These are phyloP conservation scores for Alloascoidea africana DNA, from an alignment of 805 yeast genomes.

Conservation along the genomic window DNA sequence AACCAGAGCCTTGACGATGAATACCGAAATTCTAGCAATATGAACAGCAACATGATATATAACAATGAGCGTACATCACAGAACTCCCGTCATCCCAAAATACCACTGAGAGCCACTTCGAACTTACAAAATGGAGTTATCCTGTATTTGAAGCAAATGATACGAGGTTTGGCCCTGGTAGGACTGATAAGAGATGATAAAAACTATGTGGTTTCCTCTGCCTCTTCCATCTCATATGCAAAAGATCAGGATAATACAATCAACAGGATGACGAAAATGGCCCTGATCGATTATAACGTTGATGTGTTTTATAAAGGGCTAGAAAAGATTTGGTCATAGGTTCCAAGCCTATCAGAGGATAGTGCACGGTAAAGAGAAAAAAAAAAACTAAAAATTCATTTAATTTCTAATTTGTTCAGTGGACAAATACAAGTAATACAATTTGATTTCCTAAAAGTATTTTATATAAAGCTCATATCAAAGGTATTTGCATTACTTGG, in stretches of 20 bases:
- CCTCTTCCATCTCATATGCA: slow-evolving; percentile 5
- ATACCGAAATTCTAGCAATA: slow-evolving; percentile 6
- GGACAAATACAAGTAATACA: no score
- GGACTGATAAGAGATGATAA: slow-evolving; percentile 66
- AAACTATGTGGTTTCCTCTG: not conserved
- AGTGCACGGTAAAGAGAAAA: not conserved
- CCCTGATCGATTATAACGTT: slow-evolving; percentile 82
- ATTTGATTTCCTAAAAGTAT: no score
- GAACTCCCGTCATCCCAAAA: slow-evolving; percentile 2
- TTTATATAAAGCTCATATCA: no score
- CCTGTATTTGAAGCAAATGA: slow-evolving; percentile 78
- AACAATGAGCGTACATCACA: slow-evolving; percentile 16
- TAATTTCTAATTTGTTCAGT: not conserved
- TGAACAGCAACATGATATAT: slow-evolving; percentile 4
- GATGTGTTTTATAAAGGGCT: slow-evolving; percentile 64
- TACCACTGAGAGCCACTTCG: slow-evolving; percentile 49
- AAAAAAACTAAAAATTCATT: slow-evolving; percentile 2
- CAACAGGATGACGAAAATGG: slow-evolving; percentile 24
- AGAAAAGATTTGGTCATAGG: slow-evolving; percentile 43
- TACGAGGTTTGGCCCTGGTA: slow-evolving; percentile 82
- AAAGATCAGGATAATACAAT: slow-evolving; percentile 21
- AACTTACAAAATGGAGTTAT: slow-evolving; percentile 73
- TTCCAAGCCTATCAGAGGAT: no score
- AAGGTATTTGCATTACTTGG: not conserved
- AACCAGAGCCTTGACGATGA: slow-evolving; percentile 3